Conservation (phyloP, 2,329 filamentous ascomycete species). For the Phyllosticta capitalensis region DNA sequence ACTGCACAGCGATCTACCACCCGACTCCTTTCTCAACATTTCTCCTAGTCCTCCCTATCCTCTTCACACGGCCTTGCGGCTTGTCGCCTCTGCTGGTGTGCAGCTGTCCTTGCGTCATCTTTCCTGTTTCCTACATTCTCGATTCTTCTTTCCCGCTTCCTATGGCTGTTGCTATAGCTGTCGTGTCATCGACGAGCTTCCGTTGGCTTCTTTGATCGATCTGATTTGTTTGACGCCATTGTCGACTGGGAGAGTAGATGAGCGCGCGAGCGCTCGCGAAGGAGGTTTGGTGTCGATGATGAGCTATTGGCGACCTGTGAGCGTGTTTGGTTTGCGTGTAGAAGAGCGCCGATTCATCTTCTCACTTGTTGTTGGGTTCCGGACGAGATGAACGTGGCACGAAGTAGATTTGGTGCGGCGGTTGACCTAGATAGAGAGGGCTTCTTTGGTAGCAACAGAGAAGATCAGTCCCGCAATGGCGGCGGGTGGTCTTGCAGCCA, state of each 20-base stretch:
- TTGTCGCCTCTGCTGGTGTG: not conserved
- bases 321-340: not conserved
- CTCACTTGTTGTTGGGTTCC: not conserved
- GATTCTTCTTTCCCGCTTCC: not conserved
- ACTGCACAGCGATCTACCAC: not conserved
- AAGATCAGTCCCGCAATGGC: too few relatives aligned
- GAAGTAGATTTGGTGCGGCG: too few relatives aligned
- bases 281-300: too few relatives aligned
- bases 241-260: not conserved
- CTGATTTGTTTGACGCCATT: not conserved
- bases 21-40: not conserved
- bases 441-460: too few relatives aligned
- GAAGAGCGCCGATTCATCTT: not conserved
- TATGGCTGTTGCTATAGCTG: not conserved
- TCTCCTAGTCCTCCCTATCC: not conserved
- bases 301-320: too few relatives aligned
- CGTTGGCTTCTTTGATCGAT: not conserved
- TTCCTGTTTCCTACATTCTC: not conserved
- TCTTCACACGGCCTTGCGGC: not conserved
- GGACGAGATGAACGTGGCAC: not conserved
- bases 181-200: not conserved
- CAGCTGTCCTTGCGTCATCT: not conserved
- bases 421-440: not conserved
- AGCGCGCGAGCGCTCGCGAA: too few relatives aligned
- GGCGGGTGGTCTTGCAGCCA: not conserved